Percentiles rank a stretch among this genome's conserved stretches.
Evolutionary conservation across 208 protist species (phyloP).

Genomic region (Leishmania aethiopica): DNA sequence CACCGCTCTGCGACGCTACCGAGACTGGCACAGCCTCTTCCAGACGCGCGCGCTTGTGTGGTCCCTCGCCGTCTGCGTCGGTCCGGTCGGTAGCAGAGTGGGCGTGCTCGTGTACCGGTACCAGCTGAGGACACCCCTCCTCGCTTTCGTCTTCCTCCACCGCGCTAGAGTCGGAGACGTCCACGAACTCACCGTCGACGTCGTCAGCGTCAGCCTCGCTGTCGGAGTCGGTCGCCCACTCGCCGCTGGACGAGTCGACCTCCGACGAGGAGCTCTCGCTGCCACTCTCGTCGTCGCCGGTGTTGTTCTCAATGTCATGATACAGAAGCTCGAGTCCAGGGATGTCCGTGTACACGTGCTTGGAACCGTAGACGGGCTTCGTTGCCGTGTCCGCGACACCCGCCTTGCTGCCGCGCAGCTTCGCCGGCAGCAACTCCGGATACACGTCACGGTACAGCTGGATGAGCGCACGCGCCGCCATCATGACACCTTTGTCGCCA

Average conservation of each 20-base stretch:
- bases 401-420: conserved; percentile 83
- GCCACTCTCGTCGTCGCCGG: conserved; percentile 48
- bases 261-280: conserved; percentile 8
- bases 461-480: conserved; percentile 95
- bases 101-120: conserved; percentile 35
- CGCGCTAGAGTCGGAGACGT: conserved; percentile 48
- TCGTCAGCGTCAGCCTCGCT: conserved; percentile 66
- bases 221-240: conserved; percentile 78
- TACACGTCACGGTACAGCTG: conserved; percentile 95
- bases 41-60: conserved; percentile 8
- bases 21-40: background rate
- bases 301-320: conserved; percentile 51
- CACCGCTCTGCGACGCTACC: background rate
- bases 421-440: conserved; percentile 95
- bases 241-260: conserved; percentile 45
- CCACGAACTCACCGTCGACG: conserved; percentile 77
- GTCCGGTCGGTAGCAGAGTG: background rate
- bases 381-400: conserved; percentile 36
- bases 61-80: conserved; percentile 1
- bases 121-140: conserved; percentile 69
- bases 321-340: conserved; percentile 90
- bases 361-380: conserved; percentile 69
- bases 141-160: conserved; percentile 37
- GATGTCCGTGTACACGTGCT: conserved; percentile 83
- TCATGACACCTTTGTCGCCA: conserved; percentile 96